These are phyloP conservation scores for Sphaerulina musiva DNA, from an alignment of 2,329 filamentous ascomycete genomes.

Conservation along the genomic window DNA sequence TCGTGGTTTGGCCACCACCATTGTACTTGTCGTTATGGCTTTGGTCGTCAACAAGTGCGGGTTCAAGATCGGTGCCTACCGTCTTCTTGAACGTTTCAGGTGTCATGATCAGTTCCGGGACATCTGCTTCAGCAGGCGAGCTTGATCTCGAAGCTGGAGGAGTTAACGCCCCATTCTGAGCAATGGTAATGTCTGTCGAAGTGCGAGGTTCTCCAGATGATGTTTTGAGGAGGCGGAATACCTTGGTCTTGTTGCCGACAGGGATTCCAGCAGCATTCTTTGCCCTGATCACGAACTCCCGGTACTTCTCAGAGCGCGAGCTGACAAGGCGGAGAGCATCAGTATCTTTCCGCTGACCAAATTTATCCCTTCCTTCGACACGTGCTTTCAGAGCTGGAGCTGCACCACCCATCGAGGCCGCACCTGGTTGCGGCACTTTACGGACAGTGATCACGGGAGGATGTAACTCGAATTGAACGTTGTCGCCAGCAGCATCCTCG, in stretches of 20 bases:
- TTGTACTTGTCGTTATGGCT: constrained; percentile 73
- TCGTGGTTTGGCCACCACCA: constrained; percentile 52
- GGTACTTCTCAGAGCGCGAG: constrained; percentile 62
- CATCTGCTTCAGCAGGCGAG: constrained; percentile 41
- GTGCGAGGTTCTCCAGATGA: constrained; percentile 32
- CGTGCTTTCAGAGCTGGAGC: constrained; percentile 28
- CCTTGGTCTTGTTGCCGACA: constrained; percentile 63
- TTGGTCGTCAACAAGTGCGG: constrained; percentile 60
- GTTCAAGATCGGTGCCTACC: constrained; percentile 57
- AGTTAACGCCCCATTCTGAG: constrained; percentile 36
- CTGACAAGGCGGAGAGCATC: constrained; percentile 61
- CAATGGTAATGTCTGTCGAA: constrained; percentile 19
- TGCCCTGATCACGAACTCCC: constrained; percentile 67
- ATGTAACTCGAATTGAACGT: constrained; percentile 74
- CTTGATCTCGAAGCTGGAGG: constrained; percentile 38
- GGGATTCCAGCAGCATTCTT: constrained; percentile 66
- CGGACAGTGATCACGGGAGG: constrained; percentile 81
- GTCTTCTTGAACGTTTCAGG: constrained; percentile 57
- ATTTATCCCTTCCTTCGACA: constrained; percentile 12
- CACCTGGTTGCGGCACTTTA: constrained; percentile 56
- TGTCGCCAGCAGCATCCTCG: constrained; percentile 49
- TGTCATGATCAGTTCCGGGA: constrained; percentile 53
- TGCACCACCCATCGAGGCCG: constrained; percentile 23
- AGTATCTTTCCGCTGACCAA: constrained; percentile 34
- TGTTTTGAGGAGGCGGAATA: constrained; percentile 59